Base-by-base conservation (phyloP, 768 basidiomycete species). In the Filobasidium wieringae region DNA sequence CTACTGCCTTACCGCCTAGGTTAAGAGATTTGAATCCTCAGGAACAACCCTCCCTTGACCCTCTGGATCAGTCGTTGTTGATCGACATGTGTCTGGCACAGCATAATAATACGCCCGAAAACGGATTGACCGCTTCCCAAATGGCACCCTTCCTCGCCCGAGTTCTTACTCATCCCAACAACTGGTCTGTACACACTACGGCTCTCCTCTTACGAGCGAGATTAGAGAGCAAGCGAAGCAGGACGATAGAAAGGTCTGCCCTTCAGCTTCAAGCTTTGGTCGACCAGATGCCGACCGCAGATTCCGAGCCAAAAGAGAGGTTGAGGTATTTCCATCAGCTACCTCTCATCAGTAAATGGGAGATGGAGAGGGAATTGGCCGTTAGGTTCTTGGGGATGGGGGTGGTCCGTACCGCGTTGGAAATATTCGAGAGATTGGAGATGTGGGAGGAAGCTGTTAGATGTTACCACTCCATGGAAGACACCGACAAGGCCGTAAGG, bases 381-480 rank as follows among this genome's bases (percentile, higher is more conserved):
- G 73, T 79, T 64, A 81, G 88, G 53, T 91, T 86, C 75, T 76
- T 91, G 63, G 79, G 82, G 43, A 78, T 97, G 50, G 95, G 95
- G 15, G 89, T 93, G 56, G 79, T 87, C 59, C 84, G 84, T 64
- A 90, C 87, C 4, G 92, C 95, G 0, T 77, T 97, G 50, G 92
- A 87, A 72, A 92, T 96, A 55, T 97, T 90, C 68, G 86, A 89
- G 74, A 80, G 88, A 33, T 77, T 96, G 60, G 91, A 97, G 76
- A 90, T 96, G 90, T 99, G 92, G 92, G 95, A 95, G 75, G 88
- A 96, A 63, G 91, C 88, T 7, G 89, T 90, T 40, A 79, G 80
- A 61, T 97, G 93, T 74, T 88, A 86, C 78, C 83, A 84, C 59
- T 77, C 83, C 17, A 79, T 92, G 75, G 91, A 93, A 63, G 77